Base-by-base conservation (phyloP, 768 basidiomycete genomes). In the Leccinellum albellum region DNA sequence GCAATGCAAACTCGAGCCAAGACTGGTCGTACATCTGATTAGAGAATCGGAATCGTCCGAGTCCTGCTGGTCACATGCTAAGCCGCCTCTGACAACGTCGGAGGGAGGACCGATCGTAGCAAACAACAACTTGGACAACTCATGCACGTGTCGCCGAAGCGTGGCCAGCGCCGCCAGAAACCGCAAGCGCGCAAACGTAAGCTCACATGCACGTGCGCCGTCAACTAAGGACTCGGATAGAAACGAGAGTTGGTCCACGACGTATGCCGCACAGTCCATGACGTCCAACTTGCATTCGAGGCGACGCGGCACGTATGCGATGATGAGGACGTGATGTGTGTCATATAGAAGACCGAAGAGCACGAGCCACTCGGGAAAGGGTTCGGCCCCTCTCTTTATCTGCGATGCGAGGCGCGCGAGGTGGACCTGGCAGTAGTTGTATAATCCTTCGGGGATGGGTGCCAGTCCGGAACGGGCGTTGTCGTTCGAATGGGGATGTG, bases 361-460 rank as follows among this genome's bases (percentile, higher is more conserved):
- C 0, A 69, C 51, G 24, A 70, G 44, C 69, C 68, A 66, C 46
- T 71, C 67, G 14, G 68, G 68, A 50, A 65, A 60, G 45, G 55
- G 20, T 44, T 31, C 29, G 47, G 31, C 3, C 7, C 9, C 40
- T 46, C 32, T 33, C 6, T 52, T 49, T n/a, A 58, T 53, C 46
- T 51, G 42, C 40, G 50, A 49, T 5, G 53, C 32, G 42, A 70
- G 62, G 44, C n/a, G 50, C 23, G 56, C 32, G 23, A 64, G 62
- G 47, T 68, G 56, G 40, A 21, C 15, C 21, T 40, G 55, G 6
- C 40, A 61, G 15, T 52, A 51, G 17, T 14, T 20, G 29, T 57
- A 54, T 10, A 68, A 51, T 26, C 55, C 64, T 44, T 60, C 49
- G 31, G 59, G 58, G 49, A 68, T 59, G 46, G 55, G 21, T 23